Base-by-base conservation (phyloP, 164 flowering plant genomes). In the Chimonanthus praecox region DNA sequence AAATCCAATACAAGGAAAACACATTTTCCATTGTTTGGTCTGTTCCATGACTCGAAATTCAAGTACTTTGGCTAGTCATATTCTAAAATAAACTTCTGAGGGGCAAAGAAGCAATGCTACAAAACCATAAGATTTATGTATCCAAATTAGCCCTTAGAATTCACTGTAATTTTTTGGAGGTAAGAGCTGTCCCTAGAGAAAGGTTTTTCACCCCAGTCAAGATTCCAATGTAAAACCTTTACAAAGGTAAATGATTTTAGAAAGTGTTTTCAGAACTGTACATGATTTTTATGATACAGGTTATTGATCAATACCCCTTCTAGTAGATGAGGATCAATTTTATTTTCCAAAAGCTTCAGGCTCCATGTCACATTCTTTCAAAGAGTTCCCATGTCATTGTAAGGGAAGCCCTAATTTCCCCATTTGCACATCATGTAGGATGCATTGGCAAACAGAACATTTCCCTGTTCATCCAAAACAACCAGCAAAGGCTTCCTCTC, bases 361-460 rank as follows among this genome's bases (percentile, higher is more conserved):
- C 71, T 82, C 84, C 84, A 80, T 4, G 76, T 58, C 47, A 67
- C 78, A 2, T 78, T 70, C 60, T 63, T 74, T 85, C 87, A 84
- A 8, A 84, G 75, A 2, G 47, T 47, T 48, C 75, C 71, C 70
- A 33, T 82, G 84, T 15, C 71, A 75, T 6, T 2, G 11, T 7
- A 82, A 15, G 83, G 84, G 78, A 63, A 84, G 33, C 84, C 85
- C 3, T 18, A 3, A 44, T 68, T 77, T 1, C 82, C 83, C 84
- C 84, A 82, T 6, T 82, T 80, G 76, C 78, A 77, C 72, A 82
- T 72, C 83, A 82, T 78, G 54, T 81, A 82, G 54, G 77, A 6
- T 3, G 82, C 87, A 54, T 84, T 75, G 2, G 44, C 76, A 75
- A 50, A 63, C 6, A 74, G 61, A 6, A 73, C 82, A 58, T 61